Evolutionary conservation across 2,329 filamentous ascomycete genomes (phyloP), one percentile per base, ranked within the genome.

Genomic region (Trichoderma asperellum): DNA sequence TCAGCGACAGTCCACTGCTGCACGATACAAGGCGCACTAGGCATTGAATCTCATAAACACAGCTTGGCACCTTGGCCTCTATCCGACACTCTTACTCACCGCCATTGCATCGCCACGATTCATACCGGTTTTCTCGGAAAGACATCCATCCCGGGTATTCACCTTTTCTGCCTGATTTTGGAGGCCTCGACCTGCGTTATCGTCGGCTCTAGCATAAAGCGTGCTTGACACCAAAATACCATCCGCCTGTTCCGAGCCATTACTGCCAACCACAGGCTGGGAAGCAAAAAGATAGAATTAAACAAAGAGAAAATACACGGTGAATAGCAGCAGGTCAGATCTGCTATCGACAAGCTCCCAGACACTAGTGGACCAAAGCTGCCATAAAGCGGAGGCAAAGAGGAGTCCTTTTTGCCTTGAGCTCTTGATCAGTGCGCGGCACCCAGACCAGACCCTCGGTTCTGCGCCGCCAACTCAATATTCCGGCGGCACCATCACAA

Each of bases 341-440:
- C 60, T 18, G 21, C 21, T 21, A 55, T 64, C 61, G 52, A 35
- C 49, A 64, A 40, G 18, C 35, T 34, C 37, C 24, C 47, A 49
- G n/a, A 53, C 52, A 40, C 27, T 4, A 57, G 63, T 66, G 63
- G 63, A 66, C 53, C 63, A 66, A 49, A 27, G 63, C 63, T 35
- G 27, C 63, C 47, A 49, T 24, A 67, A 58, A 67, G 64, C 64
- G 53, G 55, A 67, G 55, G 53, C 63, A 58, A 58, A 34, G 32
- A 49, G n/a, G 53, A 66, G 64, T 32, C 35, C 16, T 52, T 67
- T 47, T n/a, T 43, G 40, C 18, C 37, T n/a, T n/a, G 40, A 43
- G 53, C 53, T 67, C 55, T 67, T 67, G 64, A 59, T 52, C 64
- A 67, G 64, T 67, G 55, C 55, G 64, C 52, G 62, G 40, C 53